Base-by-base conservation (phyloP, 306 rosid species). In the Trifolium repens region DNA sequence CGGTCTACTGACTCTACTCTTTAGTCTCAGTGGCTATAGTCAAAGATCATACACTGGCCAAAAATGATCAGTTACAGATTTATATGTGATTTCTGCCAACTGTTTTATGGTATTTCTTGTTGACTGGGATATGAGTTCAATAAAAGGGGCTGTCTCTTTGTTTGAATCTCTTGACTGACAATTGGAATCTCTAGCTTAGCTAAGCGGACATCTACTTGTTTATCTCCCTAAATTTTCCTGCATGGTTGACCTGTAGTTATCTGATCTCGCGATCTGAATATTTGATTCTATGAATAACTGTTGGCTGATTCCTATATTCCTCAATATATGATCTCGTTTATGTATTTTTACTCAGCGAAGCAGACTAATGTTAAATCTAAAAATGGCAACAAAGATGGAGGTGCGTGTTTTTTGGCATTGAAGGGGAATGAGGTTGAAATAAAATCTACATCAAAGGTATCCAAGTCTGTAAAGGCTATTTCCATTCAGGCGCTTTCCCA, bases 401-500 rank as follows among this genome's bases (percentile, higher is more conserved):
- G 96, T 72, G 71, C 83, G 27, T 87, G 81, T 80, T 94, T 94
- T 87, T 87, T 86, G 76, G 82, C 77, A 27, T 83, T 94, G 83
- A 87, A 82, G 77, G 70, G 84, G 67, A 76, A 79, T 11, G 87
- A 76, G 30, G 58, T 69, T 70, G 88, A 80, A 85, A 71, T 86
- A 58, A 86, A 84, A 61, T 78, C 86, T n/a, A 71, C 35, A 8
- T 67, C 76, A 37, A 78, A 47, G 81, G 67, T 74, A 67, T 50
- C 74, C 15, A 84, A 49, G 78, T 83, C 90, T 4, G 49, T 80
- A 47, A 91, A 91, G 81, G 87, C 88, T 68, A 79, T 88, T 82
- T 88, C 96, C 65, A 82, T 91, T 88, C 90, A 91, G 64, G 89
- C 93, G 50, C 66, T 91, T 72, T 91, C 96, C 67, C 87, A 84